phyloP scores from a whole-genome alignment of 441 rosid species.

The Populus hybrid region DNA sequence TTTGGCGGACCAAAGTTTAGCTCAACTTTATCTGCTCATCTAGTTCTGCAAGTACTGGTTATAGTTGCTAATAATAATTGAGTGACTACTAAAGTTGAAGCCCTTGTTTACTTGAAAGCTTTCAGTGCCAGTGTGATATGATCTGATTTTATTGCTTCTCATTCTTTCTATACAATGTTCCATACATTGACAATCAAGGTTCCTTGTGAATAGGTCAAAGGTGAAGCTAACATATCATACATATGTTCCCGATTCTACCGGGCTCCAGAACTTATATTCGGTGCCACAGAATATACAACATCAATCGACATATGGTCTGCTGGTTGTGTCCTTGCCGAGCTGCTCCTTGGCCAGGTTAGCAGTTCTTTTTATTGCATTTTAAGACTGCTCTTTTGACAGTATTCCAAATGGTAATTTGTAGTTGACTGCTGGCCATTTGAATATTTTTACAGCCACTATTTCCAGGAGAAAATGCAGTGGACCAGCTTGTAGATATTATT shows the following conservation, averaged over 20 bases:
- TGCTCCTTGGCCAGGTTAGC: constrained; percentile 89
- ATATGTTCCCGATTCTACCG: constrained; percentile 97
- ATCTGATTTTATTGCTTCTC: neutral
- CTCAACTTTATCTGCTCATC: neutral
- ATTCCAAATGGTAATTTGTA: neutral
- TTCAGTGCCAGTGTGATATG: neutral
- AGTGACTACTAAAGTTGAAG: neutral
- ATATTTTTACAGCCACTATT: constrained; percentile 67
- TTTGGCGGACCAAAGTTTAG: neutral
- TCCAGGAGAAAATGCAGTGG: constrained; percentile 98
- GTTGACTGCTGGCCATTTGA: neutral
- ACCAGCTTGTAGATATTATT: constrained; percentile 96
- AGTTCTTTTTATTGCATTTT: neutral
- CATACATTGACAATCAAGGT: constrained; percentile 14
- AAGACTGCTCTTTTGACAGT: neutral
- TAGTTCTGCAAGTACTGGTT: neutral
- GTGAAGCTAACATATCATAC: constrained; percentile 91
- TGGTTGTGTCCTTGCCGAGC: constrained; percentile 99
- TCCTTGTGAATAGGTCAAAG: constrained; percentile 57
- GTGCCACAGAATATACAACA: constrained; percentile 98
- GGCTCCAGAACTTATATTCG: constrained; percentile 98
- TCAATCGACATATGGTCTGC: constrained; percentile 99
- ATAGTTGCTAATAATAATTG: neutral
- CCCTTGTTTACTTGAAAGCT: neutral
- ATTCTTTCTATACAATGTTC: constrained; percentile 9